Conservation (phyloP, 257 asterid genomes). For the Lantana camara region DNA sequence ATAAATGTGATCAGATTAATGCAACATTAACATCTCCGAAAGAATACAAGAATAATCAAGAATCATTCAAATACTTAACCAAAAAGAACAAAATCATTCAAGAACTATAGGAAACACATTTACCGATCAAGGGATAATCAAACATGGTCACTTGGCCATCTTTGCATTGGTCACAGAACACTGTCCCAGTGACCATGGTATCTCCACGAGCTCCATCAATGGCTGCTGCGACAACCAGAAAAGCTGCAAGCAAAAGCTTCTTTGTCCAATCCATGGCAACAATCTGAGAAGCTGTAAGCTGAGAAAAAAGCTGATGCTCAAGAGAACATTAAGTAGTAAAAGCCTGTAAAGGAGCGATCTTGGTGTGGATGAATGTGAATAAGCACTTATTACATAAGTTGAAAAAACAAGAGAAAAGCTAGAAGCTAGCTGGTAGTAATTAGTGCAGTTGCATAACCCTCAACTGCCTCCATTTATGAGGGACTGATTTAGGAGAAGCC, state of each 20-base stretch:
- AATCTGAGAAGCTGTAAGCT: slow-evolving; percentile 16
- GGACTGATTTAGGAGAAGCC: slow-evolving; percentile 7
- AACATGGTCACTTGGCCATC: slow-evolving; percentile 80
- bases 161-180: slow-evolving; percentile 95
- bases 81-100: not conserved
- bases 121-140: slow-evolving; percentile 81
- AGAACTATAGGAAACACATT: not conserved
- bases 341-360: slow-evolving; percentile 23
- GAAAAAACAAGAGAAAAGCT: not conserved
- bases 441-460: slow-evolving; percentile 33
- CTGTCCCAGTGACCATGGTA: slow-evolving; percentile 74
- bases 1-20: too few relatives aligned
- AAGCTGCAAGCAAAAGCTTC: slow-evolving; percentile 43
- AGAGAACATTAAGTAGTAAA: slow-evolving; percentile 23
- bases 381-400: not conserved
- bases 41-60: too few relatives aligned
- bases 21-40: too few relatives aligned
- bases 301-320: slow-evolving; percentile 5
- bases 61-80: not conserved
- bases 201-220: slow-evolving; percentile 53
- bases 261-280: slow-evolving; percentile 55
- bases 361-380: slow-evolving; percentile 39
- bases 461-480: slow-evolving; percentile 55
- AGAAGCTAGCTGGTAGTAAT: slow-evolving; percentile 6
- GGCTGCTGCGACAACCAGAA: slow-evolving; percentile 53